Evolutionary conservation across 805 yeast species (phyloP), one percentile per base, ranked within the genome.

Genomic region (Nakazawaea pomicola): DNA sequence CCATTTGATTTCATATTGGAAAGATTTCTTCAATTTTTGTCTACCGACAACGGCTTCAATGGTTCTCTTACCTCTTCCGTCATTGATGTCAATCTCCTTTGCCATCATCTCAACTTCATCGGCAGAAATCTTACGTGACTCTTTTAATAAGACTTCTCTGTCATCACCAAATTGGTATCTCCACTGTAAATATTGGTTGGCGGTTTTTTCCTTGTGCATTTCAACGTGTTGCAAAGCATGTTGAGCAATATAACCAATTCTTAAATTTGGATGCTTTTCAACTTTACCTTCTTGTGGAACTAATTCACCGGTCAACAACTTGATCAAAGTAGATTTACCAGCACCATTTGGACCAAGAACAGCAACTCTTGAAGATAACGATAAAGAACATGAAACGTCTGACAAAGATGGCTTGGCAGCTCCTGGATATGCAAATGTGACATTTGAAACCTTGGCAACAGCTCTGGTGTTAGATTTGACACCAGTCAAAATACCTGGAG

Each of bases 301-400:
- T 44, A 88, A 70, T 64, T 91, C 99, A 50, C 87, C 99, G 8
- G 98, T 93, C 52, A 91, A 73, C 41, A 93, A 71, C 65, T 91
- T 91, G 65, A 93, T 91, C 56, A 93, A 74, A 14, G 99, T 91
- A 10, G 97, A 88, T 64, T 91, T 91, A 70, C 99, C 99, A 40
- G 99, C 99, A 74, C 99, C 99, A 62, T 91, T 91, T 47, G 98
- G 97, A 42, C 99, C 99, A 44, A 93, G 67, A 55, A 93, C 80
- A 34, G 98, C 98, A 49, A 91, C 96, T 68, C 99, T 82, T 25
- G 98, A 91, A n/a, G 96, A 86, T 50, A 91, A 70, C 3, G 96
- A 85, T 46, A 93, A 72, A n/a, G 96, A 84, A 64, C 95, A 86
- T 2, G 95, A 83, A 29, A 89, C 93, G 57, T 85, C 57, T 23